A percentile compares a stretch with the other conserved stretches of the same genome.
phyloP scores from a whole-genome alignment of 495 filamentous ascomycete species.

The Trichocladium uniseriatum region DNA sequence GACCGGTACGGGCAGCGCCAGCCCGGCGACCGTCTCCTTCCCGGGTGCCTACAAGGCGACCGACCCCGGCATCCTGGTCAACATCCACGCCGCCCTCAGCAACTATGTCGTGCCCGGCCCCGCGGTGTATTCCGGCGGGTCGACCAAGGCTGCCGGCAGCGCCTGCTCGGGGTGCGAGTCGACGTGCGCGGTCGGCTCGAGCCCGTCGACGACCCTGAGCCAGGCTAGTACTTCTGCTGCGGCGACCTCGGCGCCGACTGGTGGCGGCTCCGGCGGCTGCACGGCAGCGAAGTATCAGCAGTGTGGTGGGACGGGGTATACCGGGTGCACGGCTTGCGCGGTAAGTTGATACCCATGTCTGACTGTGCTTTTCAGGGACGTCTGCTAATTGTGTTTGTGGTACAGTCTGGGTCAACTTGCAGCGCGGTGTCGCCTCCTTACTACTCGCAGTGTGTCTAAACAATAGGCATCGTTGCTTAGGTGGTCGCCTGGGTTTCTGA shows the following conservation, averaged over 20 bases:
- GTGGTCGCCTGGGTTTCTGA: not conserved
- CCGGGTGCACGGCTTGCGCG: constrained; percentile 34
- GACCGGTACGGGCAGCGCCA: constrained; percentile 26
- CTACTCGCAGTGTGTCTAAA: constrained; percentile 33
- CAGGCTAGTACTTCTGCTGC: constrained; percentile 8
- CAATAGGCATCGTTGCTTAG: too few species aligned
- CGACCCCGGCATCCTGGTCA: constrained; percentile 44
- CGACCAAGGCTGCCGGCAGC: constrained; percentile 27
- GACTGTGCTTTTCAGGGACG: not conserved
- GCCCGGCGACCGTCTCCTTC: constrained; percentile 32
- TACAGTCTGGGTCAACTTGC: constrained; percentile 20
- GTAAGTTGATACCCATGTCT: constrained; percentile 23
- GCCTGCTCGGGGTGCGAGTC: constrained; percentile 32
- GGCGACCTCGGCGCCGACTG: constrained; percentile 10
- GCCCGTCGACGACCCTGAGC: constrained; percentile 18
- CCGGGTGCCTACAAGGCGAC: constrained; percentile 40
- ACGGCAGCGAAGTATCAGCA: constrained; percentile 31
- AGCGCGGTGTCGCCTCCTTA: constrained; percentile 21
- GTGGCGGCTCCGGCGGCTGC: constrained; percentile 24
- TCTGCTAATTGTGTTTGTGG: not conserved
- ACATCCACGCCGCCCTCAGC: constrained; percentile 33
- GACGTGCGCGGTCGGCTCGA: constrained; percentile 30
- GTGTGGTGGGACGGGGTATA: constrained; percentile 39
- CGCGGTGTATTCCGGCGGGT: constrained; percentile 33
- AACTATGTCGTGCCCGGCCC: constrained; percentile 35